Evolutionary conservation across 352 stramenopile species (phyloP).

Genomic region (Globisporangium parvum): DNA sequence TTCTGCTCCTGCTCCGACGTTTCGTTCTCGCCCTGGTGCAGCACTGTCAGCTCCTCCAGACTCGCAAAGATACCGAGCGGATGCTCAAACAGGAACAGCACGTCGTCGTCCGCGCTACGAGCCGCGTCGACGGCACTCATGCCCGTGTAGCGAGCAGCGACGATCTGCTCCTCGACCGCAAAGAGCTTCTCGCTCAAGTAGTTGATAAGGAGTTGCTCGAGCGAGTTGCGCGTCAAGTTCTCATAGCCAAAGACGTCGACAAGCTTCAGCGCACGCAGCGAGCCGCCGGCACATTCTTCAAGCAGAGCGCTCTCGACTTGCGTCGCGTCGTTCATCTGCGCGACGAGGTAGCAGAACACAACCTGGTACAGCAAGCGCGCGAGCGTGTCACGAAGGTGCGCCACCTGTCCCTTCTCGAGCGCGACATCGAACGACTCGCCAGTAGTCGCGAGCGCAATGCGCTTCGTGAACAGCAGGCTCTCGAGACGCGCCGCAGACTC

Average conservation of each 20-base stretch:
- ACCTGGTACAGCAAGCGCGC: conserved; percentile 53
- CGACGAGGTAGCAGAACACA: conserved; percentile 39
- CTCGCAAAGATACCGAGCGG: conserved; percentile 51
- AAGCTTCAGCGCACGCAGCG: conserved; percentile 31
- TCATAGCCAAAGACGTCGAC: conserved; percentile 78
- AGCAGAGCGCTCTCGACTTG: conserved; percentile 11
- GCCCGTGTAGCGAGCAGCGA: conserved; percentile 4
- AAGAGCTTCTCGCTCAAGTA: conserved; percentile 80
- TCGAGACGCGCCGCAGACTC: conserved; percentile 21
- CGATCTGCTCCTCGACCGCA: conserved; percentile 23
- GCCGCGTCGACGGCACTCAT: neutral
- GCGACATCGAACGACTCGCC: conserved; percentile 47
- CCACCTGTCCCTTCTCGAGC: conserved; percentile 39
- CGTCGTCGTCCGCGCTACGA: conserved; percentile 14
- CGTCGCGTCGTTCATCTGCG: conserved; percentile 40
- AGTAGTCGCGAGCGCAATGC: conserved; percentile 35
- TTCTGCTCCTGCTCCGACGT: conserved; percentile 41
- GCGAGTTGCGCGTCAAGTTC: conserved; percentile 54
- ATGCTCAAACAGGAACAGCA: conserved; percentile 46
- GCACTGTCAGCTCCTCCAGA: conserved; percentile 59
- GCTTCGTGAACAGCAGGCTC: conserved; percentile 43
- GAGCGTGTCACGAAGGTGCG: conserved; percentile 44
- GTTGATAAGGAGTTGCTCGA: conserved; percentile 80
- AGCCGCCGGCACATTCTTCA: conserved; percentile 1
- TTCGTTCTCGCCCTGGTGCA: conserved; percentile 52